Conservation (phyloP, 176 grass and related monocot species). For the Aegilops sharonensis region DNA sequence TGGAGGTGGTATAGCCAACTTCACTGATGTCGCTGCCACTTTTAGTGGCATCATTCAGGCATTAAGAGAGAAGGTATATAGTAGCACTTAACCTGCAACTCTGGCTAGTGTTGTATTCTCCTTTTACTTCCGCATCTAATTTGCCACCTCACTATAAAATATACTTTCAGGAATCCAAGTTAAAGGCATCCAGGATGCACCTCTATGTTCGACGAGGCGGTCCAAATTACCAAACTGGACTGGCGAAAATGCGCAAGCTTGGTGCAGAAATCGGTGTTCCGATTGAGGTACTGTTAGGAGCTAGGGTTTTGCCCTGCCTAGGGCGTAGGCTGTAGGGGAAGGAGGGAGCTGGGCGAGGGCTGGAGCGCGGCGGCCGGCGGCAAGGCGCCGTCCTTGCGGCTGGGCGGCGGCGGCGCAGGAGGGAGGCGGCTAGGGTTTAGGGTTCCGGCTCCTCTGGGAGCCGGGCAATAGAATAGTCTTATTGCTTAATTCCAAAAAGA, state of each 20-base stretch:
- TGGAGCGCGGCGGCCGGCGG: too few species aligned
- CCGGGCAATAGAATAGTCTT: too few species aligned
- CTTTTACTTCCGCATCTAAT: neutral
- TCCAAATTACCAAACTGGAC: conserved; percentile 84
- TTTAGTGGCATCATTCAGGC: conserved; percentile 89
- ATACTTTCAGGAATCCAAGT: conserved; percentile 68
- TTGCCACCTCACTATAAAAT: neutral
- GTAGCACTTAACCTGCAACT: neutral
- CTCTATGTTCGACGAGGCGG: conserved; percentile 82
- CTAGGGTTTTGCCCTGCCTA: too few species aligned
- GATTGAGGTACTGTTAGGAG: conserved; percentile 55
- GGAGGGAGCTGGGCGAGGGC: too few species aligned
- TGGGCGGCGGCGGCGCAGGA: too few species aligned
- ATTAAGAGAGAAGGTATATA: conserved; percentile 84
- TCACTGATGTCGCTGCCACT: conserved; percentile 90
- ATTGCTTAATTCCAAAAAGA: too few species aligned
- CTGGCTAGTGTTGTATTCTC: neutral
- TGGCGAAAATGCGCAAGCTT: conserved; percentile 76
- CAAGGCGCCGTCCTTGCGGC: too few species aligned
- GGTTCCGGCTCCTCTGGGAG: too few species aligned
- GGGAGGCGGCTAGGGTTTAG: too few species aligned
- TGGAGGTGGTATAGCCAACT: conserved; percentile 96
- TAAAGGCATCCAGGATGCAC: conserved; percentile 80
- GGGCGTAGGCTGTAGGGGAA: too few species aligned
- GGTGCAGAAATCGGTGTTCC: conserved; percentile 69